Evolutionary conservation across 768 basidiomycete species (phyloP).

Genomic region (Pisolithus marmoratus): DNA sequence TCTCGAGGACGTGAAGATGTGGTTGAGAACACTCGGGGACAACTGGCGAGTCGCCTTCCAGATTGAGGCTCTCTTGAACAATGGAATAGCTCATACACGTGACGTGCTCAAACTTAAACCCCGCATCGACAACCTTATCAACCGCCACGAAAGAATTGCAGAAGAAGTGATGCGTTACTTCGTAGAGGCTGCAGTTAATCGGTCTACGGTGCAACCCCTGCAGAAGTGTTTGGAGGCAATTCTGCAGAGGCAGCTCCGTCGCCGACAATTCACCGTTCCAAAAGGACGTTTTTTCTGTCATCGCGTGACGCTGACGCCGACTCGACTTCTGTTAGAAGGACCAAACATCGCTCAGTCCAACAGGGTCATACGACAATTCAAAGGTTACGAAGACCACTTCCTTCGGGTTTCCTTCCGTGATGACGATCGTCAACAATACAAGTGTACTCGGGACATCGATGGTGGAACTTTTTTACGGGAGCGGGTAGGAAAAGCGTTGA

Average conservation of each 20-base stretch:
- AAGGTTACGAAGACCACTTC: too few species aligned
- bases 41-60: slow-evolving; percentile 38
- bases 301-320: slow-evolving; percentile 74
- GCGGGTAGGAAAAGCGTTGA: too few species aligned
- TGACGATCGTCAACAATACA: too few species aligned
- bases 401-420: too few species aligned
- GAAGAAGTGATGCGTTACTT: slow-evolving; percentile 52
- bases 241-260: slow-evolving; percentile 10
- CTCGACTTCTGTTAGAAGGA: slow-evolving; percentile 29
- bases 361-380: too few species aligned
- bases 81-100: slow-evolving; percentile 53
- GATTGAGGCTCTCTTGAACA: slow-evolving; percentile 43
- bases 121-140: slow-evolving; percentile 38
- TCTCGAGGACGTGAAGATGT: too few species aligned
- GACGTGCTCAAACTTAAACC: slow-evolving; percentile 47
- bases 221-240: slow-evolving; percentile 43
- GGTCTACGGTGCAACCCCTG: slow-evolving; percentile 38
- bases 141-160: slow-evolving; percentile 29
- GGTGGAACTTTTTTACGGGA: too few species aligned
- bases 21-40: slow-evolving; percentile 1
- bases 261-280: slow-evolving; percentile 19
- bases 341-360: too few species aligned
- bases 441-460: too few species aligned
- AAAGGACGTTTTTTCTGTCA: slow-evolving; percentile 55
- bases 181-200: slow-evolving; percentile 40